Evolutionary conservation across 352 stramenopile genomes (phyloP), one percentile per base, ranked within the genome.

Genomic region (Pelagophyceae sp.): DNA sequence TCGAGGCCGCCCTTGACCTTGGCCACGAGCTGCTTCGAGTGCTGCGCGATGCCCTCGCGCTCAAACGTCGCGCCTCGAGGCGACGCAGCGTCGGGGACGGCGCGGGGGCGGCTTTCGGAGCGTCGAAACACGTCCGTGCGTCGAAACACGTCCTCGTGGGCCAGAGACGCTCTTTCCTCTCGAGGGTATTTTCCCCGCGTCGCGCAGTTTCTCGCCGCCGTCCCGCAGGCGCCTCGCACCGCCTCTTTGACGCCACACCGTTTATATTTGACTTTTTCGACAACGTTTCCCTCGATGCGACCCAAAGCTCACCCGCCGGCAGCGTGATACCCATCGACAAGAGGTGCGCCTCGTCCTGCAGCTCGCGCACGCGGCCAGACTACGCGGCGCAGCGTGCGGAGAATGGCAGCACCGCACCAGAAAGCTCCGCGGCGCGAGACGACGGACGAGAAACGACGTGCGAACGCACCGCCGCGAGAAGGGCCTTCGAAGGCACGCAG

Each of bases 401-500:
- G 45, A n/a, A n/a, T n/a, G n/a, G n/a, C n/a, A n/a, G 81, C 6
- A 94, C 87, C 23, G 88, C 80, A 2, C 88, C 88, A n/a, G 84
- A 86, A 15, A 23, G 23, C 11, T 11, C 45, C 23, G 11, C 23
- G 23, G 45, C 11, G 11, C 23, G 11, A 54, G 23, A 23, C 11
- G 45, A 23, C 11, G 45, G 45, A 23, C 23, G 45, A 54, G 23
- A 23, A 54, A 54, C 11, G 45, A 54, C 11, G 45, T 23, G 23
- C 11, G 23, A 54, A 54, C 45, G 45, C 45, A 54, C 45, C 45
- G 88, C 88, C 5, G 90, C 90, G 32, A 94, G 82, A 23, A 94
- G 78, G 19, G 90, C 90, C 83, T 94, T 94, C 61, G 83, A 90
- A 25, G 90, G 90, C 70, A 94, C 88, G 79, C 90, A 94, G 32